Base-by-base conservation (phyloP, 257 asterid species). In the Capsicum pubescens region DNA sequence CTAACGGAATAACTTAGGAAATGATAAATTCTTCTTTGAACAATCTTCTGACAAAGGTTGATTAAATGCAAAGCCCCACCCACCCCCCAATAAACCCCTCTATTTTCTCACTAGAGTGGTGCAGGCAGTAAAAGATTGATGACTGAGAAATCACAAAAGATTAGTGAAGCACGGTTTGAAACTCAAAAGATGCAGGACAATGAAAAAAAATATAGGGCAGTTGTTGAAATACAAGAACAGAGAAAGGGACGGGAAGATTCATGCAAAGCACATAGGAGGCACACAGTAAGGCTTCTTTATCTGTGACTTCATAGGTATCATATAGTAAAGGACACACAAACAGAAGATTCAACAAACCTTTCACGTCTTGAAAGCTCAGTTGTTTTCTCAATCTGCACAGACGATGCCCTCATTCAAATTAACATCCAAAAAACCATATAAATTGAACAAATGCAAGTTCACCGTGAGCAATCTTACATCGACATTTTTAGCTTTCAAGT, bases 321-420 rank as follows among this genome's bases (percentile, higher is more conserved):
- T 50, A 74, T 52, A 12, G 13, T 50, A 21, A 50, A 50, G 81
- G 81, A 74, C 50, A 74, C 46, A 74, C 60, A 52, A 52, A 74
- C 12, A 21, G 42, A 74, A 74, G 61, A 21, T 50, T 35, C 63
- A 54, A 77, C 79, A 63, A 13, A 84, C 86, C 86, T 84, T 66
- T 84, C 86, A 63, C 86, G 86, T 71, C 99, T 89, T 52, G 98
- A 94, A 83, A 95, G 99, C 92, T 95, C 99, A 57, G 94, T 88
- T 85, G 99, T 94, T 89, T 94, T 95, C 85, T 94, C 99, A 17
- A 91, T 50, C 99, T 95, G 95, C 87, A 81, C 81, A 81, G 48
- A 84, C 79, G 50, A 61, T 15, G 46, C 50, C 68, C 35, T 63
- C 67, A 32, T 32, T 59, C 76, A 84, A 54, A 32, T 19, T 52